Evolutionary conservation across 306 rosid species (phyloP), one percentile per base, ranked within the genome.

Genomic region (Begonia masoniana): DNA sequence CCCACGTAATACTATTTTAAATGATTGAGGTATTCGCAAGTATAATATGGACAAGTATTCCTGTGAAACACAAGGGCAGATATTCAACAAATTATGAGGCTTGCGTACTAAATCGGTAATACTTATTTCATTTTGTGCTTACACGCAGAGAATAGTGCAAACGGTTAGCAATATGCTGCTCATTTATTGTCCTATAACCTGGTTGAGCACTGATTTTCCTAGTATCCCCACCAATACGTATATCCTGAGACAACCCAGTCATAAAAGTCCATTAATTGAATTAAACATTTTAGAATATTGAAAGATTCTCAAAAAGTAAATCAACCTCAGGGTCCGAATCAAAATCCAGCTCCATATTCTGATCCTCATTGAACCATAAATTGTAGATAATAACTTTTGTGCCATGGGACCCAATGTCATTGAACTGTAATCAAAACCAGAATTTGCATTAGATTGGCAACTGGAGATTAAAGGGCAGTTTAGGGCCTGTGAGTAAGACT

Each of bases 31-130:
- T 16, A 75, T 39, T 60, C 77, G 69, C 84, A 91, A 71, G 83
- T 91, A 91, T 78, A 91, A 81, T 74, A 91, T 83, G 62, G 99
- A 91, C 78, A 70, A 59, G 72, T 91, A 91, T 26, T 52, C 99
- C 99, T 91, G 77, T 41, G 56, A 35, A 68, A 48, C 64, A 49
- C 51, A 50, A 65, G 45, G 67, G 54, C 66, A 69, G 53, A 59
- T 64, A 59, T 36, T 72, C 35, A 47, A 17, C 65, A 43, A 66
- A 64, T 12, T 7, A 45, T 52, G 49, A n/a, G 13, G 6, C 7
- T 10, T 45, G 49, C 15, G 7, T 57, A 53, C 13, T 57, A 56
- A 46, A 47, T 62, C 45, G 63, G 43, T 42, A 55, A 35, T 19
- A 48, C 16, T 43, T 14, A 62, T 49, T 48, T 64, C 61, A 64